Conservation (phyloP, 2,329 filamentous ascomycete species). For the Didymella segeticola region DNA sequence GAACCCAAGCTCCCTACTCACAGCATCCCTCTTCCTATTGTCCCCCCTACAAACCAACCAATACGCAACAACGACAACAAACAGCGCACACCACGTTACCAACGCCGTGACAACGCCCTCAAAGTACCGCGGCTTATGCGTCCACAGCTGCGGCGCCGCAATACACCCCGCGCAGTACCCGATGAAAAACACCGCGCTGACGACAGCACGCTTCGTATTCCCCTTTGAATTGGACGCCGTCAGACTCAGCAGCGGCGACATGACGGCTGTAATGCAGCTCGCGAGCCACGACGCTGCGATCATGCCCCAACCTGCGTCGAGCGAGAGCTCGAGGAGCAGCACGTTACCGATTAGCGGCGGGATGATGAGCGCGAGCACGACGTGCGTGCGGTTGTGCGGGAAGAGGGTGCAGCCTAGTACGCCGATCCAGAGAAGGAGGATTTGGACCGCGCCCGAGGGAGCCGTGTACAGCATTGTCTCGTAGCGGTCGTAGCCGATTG, state of each 20-base stretch:
- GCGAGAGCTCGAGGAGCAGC: slow-evolving; percentile 53
- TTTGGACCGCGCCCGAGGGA: slow-evolving; percentile 58
- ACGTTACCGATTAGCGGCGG: slow-evolving; percentile 55
- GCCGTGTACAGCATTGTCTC: slow-evolving; percentile 58
- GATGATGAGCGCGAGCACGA: slow-evolving; percentile 51
- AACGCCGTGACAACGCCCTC: slow-evolving; percentile 56
- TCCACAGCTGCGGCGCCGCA: slow-evolving; percentile 58
- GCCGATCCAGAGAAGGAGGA: slow-evolving; percentile 56
- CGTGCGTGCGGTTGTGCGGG: slow-evolving; percentile 50
- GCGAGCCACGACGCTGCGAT: slow-evolving; percentile 58
- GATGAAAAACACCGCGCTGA: slow-evolving; percentile 59
- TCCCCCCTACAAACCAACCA: slow-evolving; percentile 6
- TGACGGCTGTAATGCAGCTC: slow-evolving; percentile 9
- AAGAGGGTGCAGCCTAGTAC: slow-evolving; percentile 50
- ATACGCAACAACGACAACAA: slow-evolving; percentile 4
- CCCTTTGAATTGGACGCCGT: slow-evolving; percentile 59
- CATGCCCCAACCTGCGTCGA: slow-evolving; percentile 55
- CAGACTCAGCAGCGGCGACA: slow-evolving; percentile 37
- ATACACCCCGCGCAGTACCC: slow-evolving; percentile 59
- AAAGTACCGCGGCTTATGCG: slow-evolving; percentile 52
- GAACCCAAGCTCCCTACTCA: neutral
- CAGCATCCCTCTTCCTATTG: neutral
- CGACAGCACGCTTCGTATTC: slow-evolving; percentile 57
- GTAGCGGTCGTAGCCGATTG: slow-evolving; percentile 41
- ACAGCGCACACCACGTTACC: slow-evolving; percentile 49